Evolutionary conservation across 192 early-diverging fungal genomes (phyloP), one percentile per base, ranked within the genome.

Genomic region (Podila horticola): DNA sequence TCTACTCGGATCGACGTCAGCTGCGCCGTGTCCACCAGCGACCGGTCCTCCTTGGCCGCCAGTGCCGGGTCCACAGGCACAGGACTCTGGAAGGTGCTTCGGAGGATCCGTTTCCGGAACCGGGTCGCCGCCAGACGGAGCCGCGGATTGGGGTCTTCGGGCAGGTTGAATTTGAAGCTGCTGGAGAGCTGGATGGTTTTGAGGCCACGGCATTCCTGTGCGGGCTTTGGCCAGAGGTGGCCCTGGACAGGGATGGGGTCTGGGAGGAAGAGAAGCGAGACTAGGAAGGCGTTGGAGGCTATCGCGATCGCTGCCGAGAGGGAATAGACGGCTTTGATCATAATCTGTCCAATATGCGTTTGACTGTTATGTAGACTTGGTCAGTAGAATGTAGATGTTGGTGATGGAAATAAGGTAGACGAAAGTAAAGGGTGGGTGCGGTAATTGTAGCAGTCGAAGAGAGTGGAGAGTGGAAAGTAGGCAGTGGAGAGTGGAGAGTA

Each of bases 171-270:
- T 11, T 38, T 36, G 31, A 73, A 81, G 10, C 66, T 17, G 12
- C 61, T 69, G 3, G 60, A 28, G 17, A 69, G 66, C 36, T 68
- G 70, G 24, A 72, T 68, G 9, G 71, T 81, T 24, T 51, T 66
- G 26, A 73, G 77, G 7, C 77, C 71, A 17, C 69, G 77, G 24
- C 71, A 81, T 29, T 49, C 57, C 5, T 64, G 28, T 2, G 62
- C 45, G 11, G 77, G 77, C 31, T 81, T 81, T 7, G 77, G 77
- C 77, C 77, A 81, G 10, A 73, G 51, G 36, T 81, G 67, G 12
- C 62, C 77, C 8, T 59, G 13, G 24, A 69, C 70, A 5, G 77
- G 70, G 5, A 51, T 15, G 12, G 52, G 65, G 52, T 81, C 62
- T 1, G 77, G 77, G 15, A 66, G 50, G 45, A 81, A 15, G 48